Evolutionary conservation across 176 grass and related monocot genomes (phyloP).

Genomic region (Eremochloa ophiuroides): DNA sequence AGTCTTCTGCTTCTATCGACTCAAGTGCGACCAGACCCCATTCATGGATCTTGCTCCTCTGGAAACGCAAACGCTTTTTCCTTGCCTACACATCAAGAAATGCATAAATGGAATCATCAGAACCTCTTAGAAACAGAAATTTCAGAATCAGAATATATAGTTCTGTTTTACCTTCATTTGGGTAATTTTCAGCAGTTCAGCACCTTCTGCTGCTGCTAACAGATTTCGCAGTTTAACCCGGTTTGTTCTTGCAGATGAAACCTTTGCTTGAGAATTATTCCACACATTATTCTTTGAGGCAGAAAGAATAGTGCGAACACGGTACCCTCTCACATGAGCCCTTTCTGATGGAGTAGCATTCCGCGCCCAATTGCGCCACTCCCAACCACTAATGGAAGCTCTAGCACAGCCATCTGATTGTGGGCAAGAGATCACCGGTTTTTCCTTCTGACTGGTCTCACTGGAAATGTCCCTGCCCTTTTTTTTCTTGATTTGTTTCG

Average conservation of each 20-base stretch:
- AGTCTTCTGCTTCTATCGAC: constrained; percentile 88
- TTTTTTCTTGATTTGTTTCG: constrained; percentile 45
- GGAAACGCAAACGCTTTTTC: constrained; percentile 89
- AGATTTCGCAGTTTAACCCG: constrained; percentile 79
- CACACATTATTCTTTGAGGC: constrained; percentile 39
- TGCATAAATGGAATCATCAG: neutral
- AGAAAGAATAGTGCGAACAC: constrained; percentile 38
- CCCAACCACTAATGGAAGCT: constrained; percentile 80
- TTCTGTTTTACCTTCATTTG: constrained; percentile 62
- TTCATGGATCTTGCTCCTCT: constrained; percentile 97
- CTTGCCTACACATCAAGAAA: constrained; percentile 60
- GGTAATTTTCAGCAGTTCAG: constrained; percentile 80
- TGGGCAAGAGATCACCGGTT: constrained; percentile 54
- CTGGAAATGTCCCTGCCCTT: constrained; percentile 39
- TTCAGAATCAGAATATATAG: neutral
- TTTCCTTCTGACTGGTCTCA: constrained; percentile 35
- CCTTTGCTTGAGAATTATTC: constrained; percentile 56
- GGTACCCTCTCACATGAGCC: constrained; percentile 69
- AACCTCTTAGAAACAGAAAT: constrained; percentile 18
- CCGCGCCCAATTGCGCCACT: constrained; percentile 82
- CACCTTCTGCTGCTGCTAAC: constrained; percentile 72
- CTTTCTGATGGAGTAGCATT: constrained; percentile 76
- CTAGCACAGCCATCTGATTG: constrained; percentile 82
- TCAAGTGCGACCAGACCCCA: constrained; percentile 98
- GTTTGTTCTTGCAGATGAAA: constrained; percentile 85